Base-by-base conservation (phyloP, 371 early-diverging fungal species). In the Mucor sp. region DNA sequence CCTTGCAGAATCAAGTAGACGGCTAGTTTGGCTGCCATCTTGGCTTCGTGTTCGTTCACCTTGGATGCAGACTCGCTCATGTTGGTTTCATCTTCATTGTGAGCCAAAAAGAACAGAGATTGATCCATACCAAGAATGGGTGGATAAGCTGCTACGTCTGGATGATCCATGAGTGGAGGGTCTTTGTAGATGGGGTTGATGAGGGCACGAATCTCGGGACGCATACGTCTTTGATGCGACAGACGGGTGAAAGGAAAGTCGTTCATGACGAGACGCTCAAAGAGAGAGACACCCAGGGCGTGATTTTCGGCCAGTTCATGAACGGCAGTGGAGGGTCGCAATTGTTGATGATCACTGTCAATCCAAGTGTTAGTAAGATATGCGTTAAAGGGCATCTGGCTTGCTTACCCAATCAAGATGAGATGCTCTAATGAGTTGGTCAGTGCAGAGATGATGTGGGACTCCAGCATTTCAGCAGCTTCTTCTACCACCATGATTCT, bases 401-500 rank as follows among this genome's bases (percentile, higher is more conserved):
- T 21, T 8, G 27, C 75, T 58, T 83, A 85, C 83, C 91, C 91
- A 66, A 92, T 91, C 33, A 89, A 66, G 39, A 91, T 84, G 28
- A 91, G 65, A 66, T 91, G 93, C 48, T 93, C 76, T 3, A 85
- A 63, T 1, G 84, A 78, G 1, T 72, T 76, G 2, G 87, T 83
- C 32, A 92, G 66, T 0, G 89, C 85, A 35, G 89, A 75, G 8
- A 90, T 67, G 15, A 91, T 81, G 70, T 92, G 91, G 0, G 91
- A 80, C 66, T 92, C 93, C 64, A 92, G 58, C 62, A 90, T 88
- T 70, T 92, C 93, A 0, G 89, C 91, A 0, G 91, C 92, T 78
- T 92, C 93, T 75, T 92, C 93, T 17, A 87, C 82, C 3, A 89
- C 78, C 75, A 89, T 80, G n/a, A 89, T 68, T 48, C 76, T 77